Evolutionary conservation across 1,139 yeast genomes (phyloP), one percentile per base, ranked within the genome.

Genomic region (Candida dubliniensis): DNA sequence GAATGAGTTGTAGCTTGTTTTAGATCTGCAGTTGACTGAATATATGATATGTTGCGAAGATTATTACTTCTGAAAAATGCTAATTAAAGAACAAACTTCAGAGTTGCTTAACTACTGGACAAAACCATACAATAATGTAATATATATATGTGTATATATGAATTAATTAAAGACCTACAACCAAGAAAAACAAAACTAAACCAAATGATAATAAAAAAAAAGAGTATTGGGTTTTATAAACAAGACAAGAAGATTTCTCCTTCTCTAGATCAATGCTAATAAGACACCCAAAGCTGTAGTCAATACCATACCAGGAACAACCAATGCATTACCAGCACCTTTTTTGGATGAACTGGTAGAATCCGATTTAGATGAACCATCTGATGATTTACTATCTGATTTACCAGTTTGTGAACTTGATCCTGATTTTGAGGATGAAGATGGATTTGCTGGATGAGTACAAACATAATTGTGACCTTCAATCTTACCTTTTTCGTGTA

Each of bases 391-490:
- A 30, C 42, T n/a, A 18, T 44, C 38, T 18, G 48, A 38, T 30
- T 40, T 14, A n/a, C 45, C 46, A n/a, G 44, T 34, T 12, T 40
- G 31, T 18, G 34, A 34, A 11, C 33, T 34, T 26, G 32, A 24
- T 7, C 56, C 45, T 18, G 55, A 47, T 11, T 59, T 43, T 11
- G 60, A 47, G 23, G 53, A 38, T 11, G 61, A 49, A 26, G 58
- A 48, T 31, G 61, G 43, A 43, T 52, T 31, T 40, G 54, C 47
- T 38, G 75, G 74, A 38, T 74, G 63, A 24, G 73, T 57, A 63
- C 79, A 74, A 53, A 63, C 64, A 61, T 59, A 71, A 66, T 72
- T 71, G 64, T 74, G 76, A 47, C 77, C 78, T 58, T 70, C 64
- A 50, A 72, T 71, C 54, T 65, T 66, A 42, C 64, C 62, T 43